phyloP scores from a whole-genome alignment of 768 basidiomycete species.

The Psilocybe tampanensis region DNA sequence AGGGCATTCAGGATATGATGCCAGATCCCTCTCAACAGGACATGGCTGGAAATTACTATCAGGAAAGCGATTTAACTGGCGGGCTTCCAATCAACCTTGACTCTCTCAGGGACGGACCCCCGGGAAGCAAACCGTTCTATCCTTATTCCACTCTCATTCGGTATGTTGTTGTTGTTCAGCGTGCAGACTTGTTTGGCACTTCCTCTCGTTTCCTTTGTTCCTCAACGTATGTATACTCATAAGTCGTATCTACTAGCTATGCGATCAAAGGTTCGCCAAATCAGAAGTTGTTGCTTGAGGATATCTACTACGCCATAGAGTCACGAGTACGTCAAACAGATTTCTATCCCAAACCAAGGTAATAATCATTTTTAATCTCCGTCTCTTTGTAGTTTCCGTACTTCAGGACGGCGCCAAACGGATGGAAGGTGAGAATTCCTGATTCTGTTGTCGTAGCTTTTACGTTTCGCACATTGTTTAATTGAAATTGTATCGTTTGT shows the following conservation, averaged over 20 bases:
- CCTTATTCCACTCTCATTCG: constrained; percentile 90
- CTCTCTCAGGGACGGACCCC: constrained; percentile 83
- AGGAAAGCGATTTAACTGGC: constrained; percentile 78
- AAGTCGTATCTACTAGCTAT: constrained; percentile 51
- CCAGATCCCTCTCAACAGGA: constrained; percentile 53
- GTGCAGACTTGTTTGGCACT: constrained; percentile 6
- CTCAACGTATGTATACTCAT: constrained; percentile 10
- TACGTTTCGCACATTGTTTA: constrained; percentile 14
- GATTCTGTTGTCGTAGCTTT: constrained; percentile 5
- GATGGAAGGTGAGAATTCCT: constrained; percentile 78
- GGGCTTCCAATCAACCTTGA: constrained; percentile 87
- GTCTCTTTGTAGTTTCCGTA: constrained; percentile 71
- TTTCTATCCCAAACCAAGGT: constrained; percentile 14
- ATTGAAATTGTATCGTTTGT: constrained; percentile 11
- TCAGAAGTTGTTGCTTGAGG: constrained; percentile 82
- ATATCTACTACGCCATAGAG: constrained; percentile 92
- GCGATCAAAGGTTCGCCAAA: constrained; percentile 92
- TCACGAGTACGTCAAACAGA: constrained; percentile 62
- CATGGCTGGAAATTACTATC: constrained; percentile 65
- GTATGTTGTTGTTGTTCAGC: constrained; percentile 45
- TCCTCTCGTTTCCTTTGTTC: background rate
- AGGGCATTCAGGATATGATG: constrained; percentile 68
- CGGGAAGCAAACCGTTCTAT: constrained; percentile 89
- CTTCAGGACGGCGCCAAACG: constrained; percentile 82
- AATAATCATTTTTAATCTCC: constrained; percentile 10